phyloP scores from a whole-genome alignment of 768 basidiomycete species.

The Hygrophorus russula region DNA sequence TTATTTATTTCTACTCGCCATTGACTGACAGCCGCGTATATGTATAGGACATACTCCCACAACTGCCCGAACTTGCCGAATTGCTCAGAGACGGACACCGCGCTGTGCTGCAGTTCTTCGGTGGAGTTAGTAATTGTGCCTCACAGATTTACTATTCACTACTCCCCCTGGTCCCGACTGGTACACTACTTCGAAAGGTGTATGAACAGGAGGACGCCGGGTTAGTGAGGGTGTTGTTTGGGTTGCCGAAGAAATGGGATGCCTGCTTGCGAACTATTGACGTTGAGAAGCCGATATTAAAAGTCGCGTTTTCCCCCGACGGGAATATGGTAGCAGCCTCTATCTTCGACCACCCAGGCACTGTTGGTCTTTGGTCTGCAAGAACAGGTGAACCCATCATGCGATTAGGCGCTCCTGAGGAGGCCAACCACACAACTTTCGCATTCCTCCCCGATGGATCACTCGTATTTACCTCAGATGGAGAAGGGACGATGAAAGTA shows the following conservation, averaged over 20 bases:
- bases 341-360: neutral
- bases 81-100: neutral
- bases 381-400: neutral
- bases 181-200: neutral
- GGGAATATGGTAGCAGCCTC: neutral
- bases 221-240: neutral
- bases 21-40: too few species aligned
- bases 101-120: neutral
- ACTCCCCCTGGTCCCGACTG: neutral
- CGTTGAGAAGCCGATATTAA: neutral
- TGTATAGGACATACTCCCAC: neutral
- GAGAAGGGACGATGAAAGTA: neutral
- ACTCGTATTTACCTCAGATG: neutral
- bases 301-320: neutral
- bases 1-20: neutral
- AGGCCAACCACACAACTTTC: neutral
- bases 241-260: neutral
- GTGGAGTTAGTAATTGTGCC: neutral
- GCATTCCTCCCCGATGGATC: neutral
- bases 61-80: neutral
- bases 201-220: neutral
- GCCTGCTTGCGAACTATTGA: neutral
- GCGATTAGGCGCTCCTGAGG: neutral
- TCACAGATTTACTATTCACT: neutral
- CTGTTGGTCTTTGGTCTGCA: neutral